These are phyloP conservation scores for Fusarium virguliforme DNA, from an alignment of 2,329 filamentous ascomycete genomes.

Conservation along the genomic window DNA sequence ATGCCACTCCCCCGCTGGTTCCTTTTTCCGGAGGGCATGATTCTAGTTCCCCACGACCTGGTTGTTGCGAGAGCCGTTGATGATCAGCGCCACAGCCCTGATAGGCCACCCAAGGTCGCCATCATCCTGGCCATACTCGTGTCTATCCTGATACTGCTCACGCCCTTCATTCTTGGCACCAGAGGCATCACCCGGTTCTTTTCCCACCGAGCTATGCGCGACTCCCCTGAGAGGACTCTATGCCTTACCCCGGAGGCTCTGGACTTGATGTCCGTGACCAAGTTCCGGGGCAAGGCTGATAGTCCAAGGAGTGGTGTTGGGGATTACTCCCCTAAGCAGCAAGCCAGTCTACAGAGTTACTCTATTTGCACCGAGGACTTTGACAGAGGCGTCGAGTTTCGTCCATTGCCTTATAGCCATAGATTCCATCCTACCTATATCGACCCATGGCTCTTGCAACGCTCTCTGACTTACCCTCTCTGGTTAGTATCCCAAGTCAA, in stretches of 20 bases:
- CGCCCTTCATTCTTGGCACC: neutral
- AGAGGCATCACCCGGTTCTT: neutral
- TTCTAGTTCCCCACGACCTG: neutral
- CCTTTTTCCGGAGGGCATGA: neutral
- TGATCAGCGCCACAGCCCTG: neutral
- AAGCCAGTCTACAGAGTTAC: neutral
- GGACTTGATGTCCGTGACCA: neutral
- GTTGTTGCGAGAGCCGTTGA: neutral
- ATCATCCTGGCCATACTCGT: neutral
- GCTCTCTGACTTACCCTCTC: neutral
- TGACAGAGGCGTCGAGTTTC: neutral
- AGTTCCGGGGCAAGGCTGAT: neutral
- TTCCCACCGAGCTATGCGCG: neutral
- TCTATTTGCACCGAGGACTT: neutral
- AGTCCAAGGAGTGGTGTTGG: neutral
- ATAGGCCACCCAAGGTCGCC: neutral
- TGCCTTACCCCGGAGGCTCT: neutral
- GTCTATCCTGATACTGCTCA: neutral
- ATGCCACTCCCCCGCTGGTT: neutral
- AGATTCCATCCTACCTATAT: neutral
- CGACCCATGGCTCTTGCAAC: neutral
- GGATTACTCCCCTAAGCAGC: neutral
- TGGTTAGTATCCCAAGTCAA: neutral
- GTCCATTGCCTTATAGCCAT: neutral
- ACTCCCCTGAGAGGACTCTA: neutral